phyloP scores from a whole-genome alignment of 2,329 filamentous ascomycete genomes.

The Talaromyces marneffei region DNA sequence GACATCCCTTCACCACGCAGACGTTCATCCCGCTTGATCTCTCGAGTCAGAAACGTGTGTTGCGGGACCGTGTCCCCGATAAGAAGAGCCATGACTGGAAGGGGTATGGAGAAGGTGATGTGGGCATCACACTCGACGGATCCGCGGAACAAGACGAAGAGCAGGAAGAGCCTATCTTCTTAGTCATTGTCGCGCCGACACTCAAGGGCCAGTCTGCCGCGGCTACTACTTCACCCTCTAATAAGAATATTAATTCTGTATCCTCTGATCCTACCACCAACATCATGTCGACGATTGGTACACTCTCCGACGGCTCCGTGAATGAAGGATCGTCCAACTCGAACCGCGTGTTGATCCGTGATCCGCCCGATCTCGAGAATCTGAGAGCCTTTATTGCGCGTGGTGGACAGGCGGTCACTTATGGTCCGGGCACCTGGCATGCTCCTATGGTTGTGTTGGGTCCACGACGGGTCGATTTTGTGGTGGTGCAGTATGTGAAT shows the following conservation, averaged over 20 bases:
- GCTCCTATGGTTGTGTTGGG: slow-evolving; percentile 92
- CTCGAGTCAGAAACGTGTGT: slow-evolving; percentile 22
- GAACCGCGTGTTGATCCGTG: slow-evolving; percentile 33
- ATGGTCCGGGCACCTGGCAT: slow-evolving; percentile 89
- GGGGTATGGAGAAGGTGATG: slow-evolving; percentile 12
- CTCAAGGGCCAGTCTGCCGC: slow-evolving; percentile 43
- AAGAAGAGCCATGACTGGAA: slow-evolving; percentile 12
- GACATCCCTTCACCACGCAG: slow-evolving; percentile 91
- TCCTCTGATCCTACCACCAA: background rate
- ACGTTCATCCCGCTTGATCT: slow-evolving; percentile 77
- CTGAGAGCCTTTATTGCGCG: slow-evolving; percentile 73
- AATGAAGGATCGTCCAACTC: slow-evolving; percentile 16
- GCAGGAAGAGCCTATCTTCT: slow-evolving; percentile 48
- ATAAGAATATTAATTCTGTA: background rate
- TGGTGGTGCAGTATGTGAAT: slow-evolving; percentile 85
- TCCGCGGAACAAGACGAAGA: slow-evolving; percentile 8
- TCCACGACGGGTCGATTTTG: slow-evolving; percentile 65
- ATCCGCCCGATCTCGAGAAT: slow-evolving; percentile 64
- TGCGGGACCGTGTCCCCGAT: slow-evolving; percentile 8
- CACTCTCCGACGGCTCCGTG: background rate
- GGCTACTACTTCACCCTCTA: slow-evolving; percentile 18
- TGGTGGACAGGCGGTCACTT: slow-evolving; percentile 79
- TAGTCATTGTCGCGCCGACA: slow-evolving; percentile 85
- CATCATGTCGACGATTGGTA: background rate
- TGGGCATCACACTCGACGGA: slow-evolving; percentile 7